Base-by-base conservation (phyloP, 352 stramenopile species). In the Peronospora belbahrii region DNA sequence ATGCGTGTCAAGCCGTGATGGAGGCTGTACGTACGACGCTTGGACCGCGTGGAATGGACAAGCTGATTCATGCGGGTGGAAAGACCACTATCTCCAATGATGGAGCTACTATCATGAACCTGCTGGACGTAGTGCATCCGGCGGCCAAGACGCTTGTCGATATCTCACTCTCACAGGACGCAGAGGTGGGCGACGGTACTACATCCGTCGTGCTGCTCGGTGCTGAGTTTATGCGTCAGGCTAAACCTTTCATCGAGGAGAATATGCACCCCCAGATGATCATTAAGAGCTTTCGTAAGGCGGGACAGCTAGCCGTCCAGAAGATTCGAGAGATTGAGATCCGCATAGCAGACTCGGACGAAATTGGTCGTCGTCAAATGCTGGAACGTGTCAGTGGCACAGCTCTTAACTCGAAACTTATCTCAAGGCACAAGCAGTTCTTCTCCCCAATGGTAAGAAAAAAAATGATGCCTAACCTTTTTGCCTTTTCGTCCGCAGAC, bases 21-120 rank as follows among this genome's bases (percentile, higher is more conserved):
- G 96, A 99, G 65, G 88, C 95, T 42, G 87, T 99, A 41, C 85
- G 95, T 47, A 98, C 96, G 20, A 99, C 96, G 9, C 75, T 99
- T 19, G 96, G 96, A 17, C 96, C 96, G 19, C 86, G 96, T 20
- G 96, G 96, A 51, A 99, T 99, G 94, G 96, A 99, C 80, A 99
- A 99, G 68, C 80, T 99, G n/a, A 93, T 99, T 32, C 94, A 97
- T 55, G 74, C 92, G 20, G 81, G 83, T 42, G 74, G 70, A 42
- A 88, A 86, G 67, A 91, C 96, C 4, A 99, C 96, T 30, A 99
- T 99, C 62, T 98, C 88, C 55, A 99, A 99, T 66, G 96, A 99
- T 56, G 96, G 96, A 30, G 96, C 96, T 14, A 98, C 95, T 11
- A 99, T 99, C 60, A 98, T 99, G 95, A 97, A 96, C 61, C 59